Conservation (phyloP, 2,329 filamentous ascomycete species). For the Hawksworthiomyces lignivorus region DNA sequence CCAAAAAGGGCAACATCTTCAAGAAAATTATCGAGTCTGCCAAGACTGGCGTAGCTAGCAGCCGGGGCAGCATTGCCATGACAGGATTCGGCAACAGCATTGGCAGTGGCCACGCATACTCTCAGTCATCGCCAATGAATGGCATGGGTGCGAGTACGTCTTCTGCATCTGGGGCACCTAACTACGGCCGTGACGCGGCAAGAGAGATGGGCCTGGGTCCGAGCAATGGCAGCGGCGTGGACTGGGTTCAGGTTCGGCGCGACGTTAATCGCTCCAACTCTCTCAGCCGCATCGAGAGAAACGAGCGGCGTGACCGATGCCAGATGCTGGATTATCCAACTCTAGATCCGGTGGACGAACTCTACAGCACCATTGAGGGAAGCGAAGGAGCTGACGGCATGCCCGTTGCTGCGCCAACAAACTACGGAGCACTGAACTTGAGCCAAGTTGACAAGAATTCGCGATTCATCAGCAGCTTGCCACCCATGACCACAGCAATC, state of each 20-base stretch:
- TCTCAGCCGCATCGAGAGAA: constrained; percentile 76
- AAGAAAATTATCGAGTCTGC: constrained; percentile 92
- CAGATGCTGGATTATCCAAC: constrained; percentile 91
- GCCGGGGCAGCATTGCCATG: constrained; percentile 73
- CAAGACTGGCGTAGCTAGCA: constrained; percentile 87
- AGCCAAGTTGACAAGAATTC: constrained; percentile 91
- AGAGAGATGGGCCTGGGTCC: constrained; percentile 61
- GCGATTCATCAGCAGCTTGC: constrained; percentile 77
- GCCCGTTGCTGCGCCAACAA: constrained; percentile 71
- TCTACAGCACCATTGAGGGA: constrained; percentile 77
- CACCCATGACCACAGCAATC: constrained; percentile 71
- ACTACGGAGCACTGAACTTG: constrained; percentile 74
- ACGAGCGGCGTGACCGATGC: constrained; percentile 79
- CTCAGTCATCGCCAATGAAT: constrained; percentile 33
- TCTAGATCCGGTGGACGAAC: constrained; percentile 80
- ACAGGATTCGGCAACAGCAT: constrained; percentile 35
- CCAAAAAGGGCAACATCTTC: constrained; percentile 76
- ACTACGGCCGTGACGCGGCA: constrained; percentile 41
- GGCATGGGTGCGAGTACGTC: constrained; percentile 15
- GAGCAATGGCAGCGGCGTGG: constrained; percentile 40
- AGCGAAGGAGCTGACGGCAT: constrained; percentile 83
- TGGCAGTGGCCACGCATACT: neutral
- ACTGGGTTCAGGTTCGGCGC: constrained; percentile 96
- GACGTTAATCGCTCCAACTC: constrained; percentile 96
- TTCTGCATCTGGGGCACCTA: neutral